These are phyloP conservation scores for Daldinia grandis DNA, from an alignment of 495 filamentous ascomycete species.

Conservation along the genomic window DNA sequence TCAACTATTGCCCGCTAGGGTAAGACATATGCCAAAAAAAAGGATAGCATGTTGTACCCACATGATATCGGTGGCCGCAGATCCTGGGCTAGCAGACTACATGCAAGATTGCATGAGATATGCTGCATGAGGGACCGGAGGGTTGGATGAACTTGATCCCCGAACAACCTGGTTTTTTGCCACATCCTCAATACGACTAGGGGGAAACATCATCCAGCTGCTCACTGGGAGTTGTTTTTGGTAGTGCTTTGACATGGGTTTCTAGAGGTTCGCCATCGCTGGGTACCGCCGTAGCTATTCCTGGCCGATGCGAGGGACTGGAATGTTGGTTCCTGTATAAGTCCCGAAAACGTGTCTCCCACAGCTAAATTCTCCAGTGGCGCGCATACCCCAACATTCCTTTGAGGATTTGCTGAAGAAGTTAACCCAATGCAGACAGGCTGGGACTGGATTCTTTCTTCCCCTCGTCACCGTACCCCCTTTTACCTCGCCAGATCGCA, in stretches of 20 bases:
- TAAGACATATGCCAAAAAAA: constrained; percentile 29
- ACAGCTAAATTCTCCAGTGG: constrained; percentile 35
- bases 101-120: constrained; percentile 34
- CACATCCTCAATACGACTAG: constrained; percentile 10
- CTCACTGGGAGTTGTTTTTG: neutral
- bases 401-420: constrained; percentile 28
- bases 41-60: constrained; percentile 22
- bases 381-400: constrained; percentile 40
- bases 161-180: constrained; percentile 19
- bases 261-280: constrained; percentile 8
- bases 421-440: constrained; percentile 47
- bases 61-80: constrained; percentile 21
- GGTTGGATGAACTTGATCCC: constrained; percentile 15
- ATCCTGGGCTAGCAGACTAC: constrained; percentile 10
- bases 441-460: constrained; percentile 29
- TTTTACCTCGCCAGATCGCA: constrained; percentile 25
- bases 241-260: constrained; percentile 12
- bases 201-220: constrained; percentile 5
- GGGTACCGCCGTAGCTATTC: constrained; percentile 13
- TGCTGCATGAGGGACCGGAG: constrained; percentile 21
- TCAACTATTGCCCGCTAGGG: constrained; percentile 27
- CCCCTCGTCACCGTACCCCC: constrained; percentile 14
- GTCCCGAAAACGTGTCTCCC: constrained; percentile 43
- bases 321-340: constrained; percentile 40
- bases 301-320: constrained; percentile 28